Conservation (phyloP, 805 yeast genomes). For the Pichia paraexigua region DNA sequence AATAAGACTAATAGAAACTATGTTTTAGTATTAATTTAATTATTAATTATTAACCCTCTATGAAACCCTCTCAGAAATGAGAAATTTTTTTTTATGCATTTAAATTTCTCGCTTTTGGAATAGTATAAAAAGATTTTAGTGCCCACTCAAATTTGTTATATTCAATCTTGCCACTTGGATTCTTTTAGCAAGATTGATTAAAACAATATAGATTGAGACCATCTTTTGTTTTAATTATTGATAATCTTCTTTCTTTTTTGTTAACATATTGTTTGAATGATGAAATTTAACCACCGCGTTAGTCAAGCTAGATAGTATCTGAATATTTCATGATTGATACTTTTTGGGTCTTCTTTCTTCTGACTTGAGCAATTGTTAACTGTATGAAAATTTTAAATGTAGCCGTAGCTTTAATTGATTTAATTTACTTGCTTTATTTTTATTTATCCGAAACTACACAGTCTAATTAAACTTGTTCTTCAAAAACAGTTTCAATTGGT, state of each 20-base stretch:
- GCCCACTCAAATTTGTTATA: neutral
- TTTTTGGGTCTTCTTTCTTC: conserved; percentile 34
- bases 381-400: no score
- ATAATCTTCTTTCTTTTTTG: neutral
- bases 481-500: conserved; percentile 96
- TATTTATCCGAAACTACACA: neutral
- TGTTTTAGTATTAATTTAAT: neutral
- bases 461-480: conserved; percentile 45
- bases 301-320: conserved; percentile 40
- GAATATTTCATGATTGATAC: conserved; percentile 30
- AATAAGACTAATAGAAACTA: neutral
- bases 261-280: conserved; percentile 16
- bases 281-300: conserved; percentile 26
- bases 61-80: neutral
- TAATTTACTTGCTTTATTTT: neutral
- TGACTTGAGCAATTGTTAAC: conserved; percentile 14
- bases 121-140: neutral
- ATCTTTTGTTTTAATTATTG: neutral
- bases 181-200: neutral
- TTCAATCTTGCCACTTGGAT: no score
- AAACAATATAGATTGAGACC: neutral
- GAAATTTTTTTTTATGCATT: no score
- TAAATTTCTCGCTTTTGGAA: neutral
- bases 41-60: neutral
- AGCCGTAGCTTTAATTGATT: neutral